These are phyloP conservation scores for Raphanus sativus DNA, from an alignment of 345 rosid genomes.

Conservation along the genomic window DNA sequence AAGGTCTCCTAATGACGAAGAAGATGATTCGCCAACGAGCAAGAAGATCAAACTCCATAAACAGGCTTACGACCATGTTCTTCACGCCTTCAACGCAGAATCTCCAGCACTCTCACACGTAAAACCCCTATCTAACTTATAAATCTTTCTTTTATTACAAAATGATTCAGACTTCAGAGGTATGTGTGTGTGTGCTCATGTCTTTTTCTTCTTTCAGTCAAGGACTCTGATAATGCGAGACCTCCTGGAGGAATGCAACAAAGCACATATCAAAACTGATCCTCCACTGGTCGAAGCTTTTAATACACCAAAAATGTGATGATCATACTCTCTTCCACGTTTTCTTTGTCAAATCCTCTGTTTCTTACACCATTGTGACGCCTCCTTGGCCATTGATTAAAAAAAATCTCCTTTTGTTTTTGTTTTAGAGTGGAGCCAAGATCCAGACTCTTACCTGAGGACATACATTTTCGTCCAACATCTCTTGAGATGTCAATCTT, in stretches of 20 bases:
- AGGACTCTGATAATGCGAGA: background rate
- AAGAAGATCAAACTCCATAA: background rate
- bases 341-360: background rate
- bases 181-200: background rate
- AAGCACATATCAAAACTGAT: background rate
- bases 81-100: background rate
- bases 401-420: background rate
- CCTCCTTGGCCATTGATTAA: background rate
- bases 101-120: background rate
- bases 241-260: background rate
- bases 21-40: background rate
- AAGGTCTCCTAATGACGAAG: background rate
- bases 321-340: background rate
- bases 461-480: background rate
- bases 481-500: background rate
- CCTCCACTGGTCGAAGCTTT: background rate
- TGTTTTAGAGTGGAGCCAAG: background rate
- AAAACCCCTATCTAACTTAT: background rate
- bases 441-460: background rate
- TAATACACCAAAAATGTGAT: background rate
- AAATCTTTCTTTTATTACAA: background rate
- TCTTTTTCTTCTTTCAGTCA: slow-evolving; percentile 18
- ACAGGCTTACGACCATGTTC: background rate
- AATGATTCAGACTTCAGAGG: background rate
- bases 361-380: background rate